Percentiles rank a stretch among this genome's conserved stretches.
These are phyloP conservation scores for Monascus purpureus DNA, from an alignment of 495 filamentous ascomycete species.

Conservation along the genomic window DNA sequence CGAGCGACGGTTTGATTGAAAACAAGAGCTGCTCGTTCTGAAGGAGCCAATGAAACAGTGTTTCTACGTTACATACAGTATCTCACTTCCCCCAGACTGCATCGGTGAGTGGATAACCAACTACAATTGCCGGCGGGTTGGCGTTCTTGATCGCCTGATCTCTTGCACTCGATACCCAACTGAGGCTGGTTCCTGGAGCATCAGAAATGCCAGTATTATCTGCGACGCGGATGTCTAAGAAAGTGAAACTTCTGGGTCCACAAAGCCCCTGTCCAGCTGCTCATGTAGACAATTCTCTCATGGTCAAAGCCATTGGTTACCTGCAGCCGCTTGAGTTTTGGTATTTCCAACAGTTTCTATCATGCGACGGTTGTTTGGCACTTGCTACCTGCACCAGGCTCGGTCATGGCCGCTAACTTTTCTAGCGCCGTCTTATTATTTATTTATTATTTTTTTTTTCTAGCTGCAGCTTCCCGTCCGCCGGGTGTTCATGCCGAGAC, in stretches of 20 bases:
- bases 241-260: too few species aligned
- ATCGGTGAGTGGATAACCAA: conserved; percentile 23
- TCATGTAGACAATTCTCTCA: conserved; percentile 5
- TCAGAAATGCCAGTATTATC: too few species aligned
- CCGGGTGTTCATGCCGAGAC: conserved; percentile 25
- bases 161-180: conserved; percentile 17
- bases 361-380: conserved; percentile 29
- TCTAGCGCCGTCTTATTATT: conserved; percentile 30
- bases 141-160: conserved; percentile 23
- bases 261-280: too few species aligned
- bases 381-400: conserved; percentile 14
- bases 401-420: conserved; percentile 22
- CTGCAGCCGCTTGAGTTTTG: conserved; percentile 16
- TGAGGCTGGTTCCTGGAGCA: conserved; percentile 16
- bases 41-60: too few species aligned
- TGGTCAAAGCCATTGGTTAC: conserved; percentile 14
- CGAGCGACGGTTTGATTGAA: neutral
- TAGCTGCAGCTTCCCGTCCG: conserved; percentile 25
- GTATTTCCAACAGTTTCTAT: conserved; percentile 20
- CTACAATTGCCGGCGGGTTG: conserved; percentile 8
- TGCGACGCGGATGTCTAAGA: too few species aligned
- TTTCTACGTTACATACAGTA: too few species aligned
- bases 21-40: neutral
- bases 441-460: conserved; percentile 25
- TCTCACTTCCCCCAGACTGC: conserved; percentile 1